Base-by-base conservation (phyloP, 2,329 filamentous ascomycete genomes). In the Botrytis paeoniae region DNA sequence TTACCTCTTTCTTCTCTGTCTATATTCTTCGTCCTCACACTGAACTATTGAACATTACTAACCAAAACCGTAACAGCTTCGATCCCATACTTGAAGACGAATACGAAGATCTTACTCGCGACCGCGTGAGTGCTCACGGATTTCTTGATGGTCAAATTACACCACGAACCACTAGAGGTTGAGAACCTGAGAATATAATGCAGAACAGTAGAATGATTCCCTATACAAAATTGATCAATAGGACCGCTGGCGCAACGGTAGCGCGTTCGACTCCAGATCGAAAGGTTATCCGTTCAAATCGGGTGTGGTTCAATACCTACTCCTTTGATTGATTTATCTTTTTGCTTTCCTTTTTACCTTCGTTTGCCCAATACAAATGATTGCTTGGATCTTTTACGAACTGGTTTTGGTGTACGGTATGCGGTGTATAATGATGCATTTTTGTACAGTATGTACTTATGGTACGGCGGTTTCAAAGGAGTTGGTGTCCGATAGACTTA, bases 201-300 rank as follows among this genome's bases (percentile, higher is more conserved):
- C 18, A 22, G 18, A 54, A 39, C 32, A 68, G 51, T 37, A 4
- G 4, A 18, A 68, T 0, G 0, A 20, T 1, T 1, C 29, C 16
- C 32, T 32, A 22, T 35, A 39, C 1, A 35, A 45, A 4, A 45
- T 35, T 32, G 12, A 68, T 68, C 35, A 60, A 59, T 16, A 73
- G 69, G 72, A 73, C 68, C 69, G 72, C 72, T 71, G 51, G 69
- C 51, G 75, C 64, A 76, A 75, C 75, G 75, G 75, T 75, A 75
- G 73, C 74, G 75, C 75, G 75, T 76, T 74, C 75, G 78, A 76
- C 75, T 79, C 78, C 78, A 79, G 77, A 79, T 74, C 77, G 75
- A 78, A 79, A 78, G 78, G 77, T 78, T 78, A 74, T 78, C 77
- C 74, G 77, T 78, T 78, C 78, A 78, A 78, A 79, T 79, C 75